Percentiles rank a stretch among this genome's conserved stretches.
These are phyloP conservation scores for Samsoniella hepiali DNA, from an alignment of 2,329 filamentous ascomycete genomes.

Conservation along the genomic window DNA sequence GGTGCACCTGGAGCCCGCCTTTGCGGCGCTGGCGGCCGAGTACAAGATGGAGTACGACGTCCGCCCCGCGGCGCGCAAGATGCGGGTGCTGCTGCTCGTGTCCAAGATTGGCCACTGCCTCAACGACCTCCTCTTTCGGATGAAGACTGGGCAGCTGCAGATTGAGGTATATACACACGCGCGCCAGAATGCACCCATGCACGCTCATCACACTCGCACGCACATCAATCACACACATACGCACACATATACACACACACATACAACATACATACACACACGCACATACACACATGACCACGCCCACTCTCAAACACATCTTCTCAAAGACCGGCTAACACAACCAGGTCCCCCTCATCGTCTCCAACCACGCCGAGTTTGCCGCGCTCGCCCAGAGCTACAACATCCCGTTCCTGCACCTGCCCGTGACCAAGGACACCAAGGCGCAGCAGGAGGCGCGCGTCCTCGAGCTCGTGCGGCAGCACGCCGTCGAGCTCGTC, in stretches of 20 bases:
- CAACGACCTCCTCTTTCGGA: constrained; percentile 78
- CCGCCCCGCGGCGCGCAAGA: constrained; percentile 64
- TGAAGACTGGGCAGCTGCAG: constrained; percentile 68
- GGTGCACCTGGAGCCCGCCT: constrained; percentile 51
- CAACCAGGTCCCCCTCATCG: constrained; percentile 61
- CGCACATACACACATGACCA: background rate
- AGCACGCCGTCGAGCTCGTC: constrained; percentile 72
- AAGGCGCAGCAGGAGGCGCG: constrained; percentile 69
- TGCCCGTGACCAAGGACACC: constrained; percentile 75
- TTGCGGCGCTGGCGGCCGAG: constrained; percentile 58
- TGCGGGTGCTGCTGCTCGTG: constrained; percentile 80
- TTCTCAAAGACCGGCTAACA: background rate
- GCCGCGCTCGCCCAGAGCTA: constrained; percentile 66
- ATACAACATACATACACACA: too few relatives aligned
- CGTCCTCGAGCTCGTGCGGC: constrained; percentile 66
- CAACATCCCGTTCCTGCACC: constrained; percentile 74
- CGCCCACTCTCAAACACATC: too few relatives aligned
- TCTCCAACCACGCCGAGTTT: constrained; percentile 80
- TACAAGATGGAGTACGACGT: constrained; percentile 71
- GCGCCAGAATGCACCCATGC: too few relatives aligned
- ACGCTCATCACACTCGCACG: too few relatives aligned
- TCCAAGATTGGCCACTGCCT: constrained; percentile 85
- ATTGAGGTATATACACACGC: constrained; percentile 49
- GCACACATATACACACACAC: too few relatives aligned
- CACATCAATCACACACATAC: background rate